phyloP scores from a whole-genome alignment of 225 moss, liverwort and hornwort species.

The Polytrichum commune region DNA sequence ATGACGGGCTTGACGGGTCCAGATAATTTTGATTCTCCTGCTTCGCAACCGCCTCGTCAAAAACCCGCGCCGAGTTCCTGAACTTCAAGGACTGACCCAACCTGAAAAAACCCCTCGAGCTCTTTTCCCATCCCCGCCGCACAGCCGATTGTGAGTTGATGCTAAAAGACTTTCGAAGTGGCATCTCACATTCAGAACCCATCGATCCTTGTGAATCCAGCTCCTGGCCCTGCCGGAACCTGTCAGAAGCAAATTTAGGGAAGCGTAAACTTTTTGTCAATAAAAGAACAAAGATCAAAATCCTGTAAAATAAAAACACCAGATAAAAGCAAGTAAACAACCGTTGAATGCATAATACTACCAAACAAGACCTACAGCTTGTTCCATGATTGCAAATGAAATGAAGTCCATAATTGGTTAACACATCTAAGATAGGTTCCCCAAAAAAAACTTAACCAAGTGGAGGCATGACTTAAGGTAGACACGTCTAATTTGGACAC shows the following conservation, averaged over 20 bases:
- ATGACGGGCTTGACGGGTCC: constrained; percentile 33
- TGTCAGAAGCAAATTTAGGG: constrained; percentile 3
- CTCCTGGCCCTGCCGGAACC: constrained; percentile 39
- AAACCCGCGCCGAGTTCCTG: constrained; percentile 7
- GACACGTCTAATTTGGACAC: too few species aligned
- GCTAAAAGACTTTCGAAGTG: constrained; percentile 26
- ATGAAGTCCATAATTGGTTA: too few species aligned
- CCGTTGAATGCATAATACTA: too few species aligned
- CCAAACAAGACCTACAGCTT: too few species aligned
- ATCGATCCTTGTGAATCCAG: constrained; percentile 22
- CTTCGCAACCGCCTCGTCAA: constrained; percentile 3
- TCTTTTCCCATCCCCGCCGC: constrained; percentile 28
- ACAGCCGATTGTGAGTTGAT: constrained; percentile 6
- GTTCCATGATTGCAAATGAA: too few species aligned
- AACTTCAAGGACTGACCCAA: constrained; percentile 31
- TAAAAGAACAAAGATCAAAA: neutral
- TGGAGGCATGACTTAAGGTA: too few species aligned
- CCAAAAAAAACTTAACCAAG: too few species aligned
- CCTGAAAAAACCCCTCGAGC: constrained; percentile 24
- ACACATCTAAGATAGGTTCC: too few species aligned
- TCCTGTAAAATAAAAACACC: too few species aligned
- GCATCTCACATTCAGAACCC: constrained; percentile 27
- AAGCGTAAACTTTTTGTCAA: neutral
- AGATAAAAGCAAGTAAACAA: too few species aligned
- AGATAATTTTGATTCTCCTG: constrained; percentile 12